Percentiles rank a stretch among this genome's conserved stretches.
Evolutionary conservation across 1,284 basidiomycete genomes (phyloP).

Genomic region (Retiboletus flavoniger): DNA sequence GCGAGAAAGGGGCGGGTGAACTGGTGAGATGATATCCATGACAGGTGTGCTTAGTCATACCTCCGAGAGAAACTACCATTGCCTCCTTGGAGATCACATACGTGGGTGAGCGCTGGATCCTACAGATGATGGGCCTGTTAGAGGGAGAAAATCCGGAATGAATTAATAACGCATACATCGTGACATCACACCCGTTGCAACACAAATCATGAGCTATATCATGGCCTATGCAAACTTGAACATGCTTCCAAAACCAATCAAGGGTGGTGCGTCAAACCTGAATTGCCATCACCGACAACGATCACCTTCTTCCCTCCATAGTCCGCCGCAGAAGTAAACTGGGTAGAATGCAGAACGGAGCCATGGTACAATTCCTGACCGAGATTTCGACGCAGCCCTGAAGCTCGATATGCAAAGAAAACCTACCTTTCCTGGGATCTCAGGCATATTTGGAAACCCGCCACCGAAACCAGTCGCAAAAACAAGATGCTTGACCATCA

Average conservation of each 20-base stretch:
- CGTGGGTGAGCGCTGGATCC: constrained; percentile 31
- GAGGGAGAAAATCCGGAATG: not conserved
- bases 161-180: constrained; percentile 17
- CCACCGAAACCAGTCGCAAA: constrained; percentile 41
- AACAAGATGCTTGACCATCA: constrained; percentile 38
- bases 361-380: constrained; percentile 22
- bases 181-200: constrained; percentile 22
- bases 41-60: constrained; percentile 8
- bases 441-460: constrained; percentile 36
- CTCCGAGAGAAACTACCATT: constrained; percentile 6
- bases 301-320: constrained; percentile 30
- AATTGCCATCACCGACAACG: constrained; percentile 25
- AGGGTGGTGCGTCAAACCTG: constrained; percentile 24
- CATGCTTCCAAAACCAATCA: not conserved
- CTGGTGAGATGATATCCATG: not conserved
- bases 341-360: constrained; percentile 38
- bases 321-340: constrained; percentile 32
- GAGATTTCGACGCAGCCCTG: not conserved
- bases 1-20: not conserved
- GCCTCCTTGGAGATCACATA: constrained; percentile 25
- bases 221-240: constrained; percentile 20
- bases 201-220: constrained; percentile 31
- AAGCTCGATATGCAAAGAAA: not conserved
- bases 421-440: constrained; percentile 18
- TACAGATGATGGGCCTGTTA: constrained; percentile 1